Evolutionary conservation across 1,139 yeast species (phyloP).

Genomic region (Pichia kudriavzevii): DNA sequence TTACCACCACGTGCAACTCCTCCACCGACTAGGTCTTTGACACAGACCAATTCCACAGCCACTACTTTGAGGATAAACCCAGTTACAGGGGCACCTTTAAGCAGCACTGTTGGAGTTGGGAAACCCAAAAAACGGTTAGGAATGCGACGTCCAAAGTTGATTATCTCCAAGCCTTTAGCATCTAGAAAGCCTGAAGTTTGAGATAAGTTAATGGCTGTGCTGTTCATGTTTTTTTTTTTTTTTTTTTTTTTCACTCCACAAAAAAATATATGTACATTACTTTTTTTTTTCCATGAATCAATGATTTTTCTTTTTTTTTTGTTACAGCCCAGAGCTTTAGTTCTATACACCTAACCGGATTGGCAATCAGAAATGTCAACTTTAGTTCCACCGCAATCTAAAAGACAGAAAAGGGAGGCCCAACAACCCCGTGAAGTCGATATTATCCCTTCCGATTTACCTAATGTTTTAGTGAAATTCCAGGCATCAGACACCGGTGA

Average conservation of each 20-base stretch:
- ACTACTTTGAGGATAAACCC: no score
- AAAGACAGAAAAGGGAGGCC: constrained; percentile 77
- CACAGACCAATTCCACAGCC: no score
- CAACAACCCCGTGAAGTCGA: constrained; percentile 75
- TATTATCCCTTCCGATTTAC: constrained; percentile 68
- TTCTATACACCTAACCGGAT: no score
- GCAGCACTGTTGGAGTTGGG: not conserved
- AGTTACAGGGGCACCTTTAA: constrained; percentile 9
- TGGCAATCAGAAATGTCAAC: constrained; percentile 95
- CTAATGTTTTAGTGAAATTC: constrained; percentile 80
- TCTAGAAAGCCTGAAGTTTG: not conserved
- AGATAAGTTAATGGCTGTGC: constrained; percentile 6
- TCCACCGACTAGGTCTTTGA: no score
- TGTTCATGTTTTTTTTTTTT: not conserved
- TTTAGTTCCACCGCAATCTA: constrained; percentile 86
- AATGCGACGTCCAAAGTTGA: constrained; percentile 21
- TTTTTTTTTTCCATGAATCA: no score
- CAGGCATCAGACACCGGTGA: constrained; percentile 97
- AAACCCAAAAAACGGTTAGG: constrained; percentile 21
- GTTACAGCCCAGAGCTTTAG: no score
- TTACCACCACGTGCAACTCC: constrained; percentile 1
- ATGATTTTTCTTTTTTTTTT: no score
- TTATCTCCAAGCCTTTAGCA: constrained; percentile 6
- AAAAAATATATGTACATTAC: no score
- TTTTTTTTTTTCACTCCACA: not conserved